A percentile compares a stretch with the other conserved stretches of the same genome.
Evolutionary conservation across 2,329 filamentous ascomycete genomes (phyloP).

Genomic region (Penicillium sp.): DNA sequence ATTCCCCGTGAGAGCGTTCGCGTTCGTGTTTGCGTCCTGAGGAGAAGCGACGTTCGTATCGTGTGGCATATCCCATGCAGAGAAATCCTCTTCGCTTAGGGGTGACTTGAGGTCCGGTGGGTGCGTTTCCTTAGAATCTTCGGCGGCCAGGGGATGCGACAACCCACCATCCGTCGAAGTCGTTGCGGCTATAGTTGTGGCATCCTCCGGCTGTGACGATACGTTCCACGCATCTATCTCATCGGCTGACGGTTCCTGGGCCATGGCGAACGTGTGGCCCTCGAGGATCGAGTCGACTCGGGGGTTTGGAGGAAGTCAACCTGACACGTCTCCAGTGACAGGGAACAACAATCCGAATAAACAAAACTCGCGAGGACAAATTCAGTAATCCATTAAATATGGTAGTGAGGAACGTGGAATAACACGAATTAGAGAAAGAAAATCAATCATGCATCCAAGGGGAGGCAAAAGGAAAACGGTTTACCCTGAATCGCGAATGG

Average conservation of each 20-base stretch:
- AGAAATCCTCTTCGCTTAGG: slow-evolving; percentile 16
- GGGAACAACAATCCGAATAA: slow-evolving; percentile 24
- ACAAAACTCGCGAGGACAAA: slow-evolving; percentile 5
- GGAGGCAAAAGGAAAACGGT: slow-evolving; percentile 2
- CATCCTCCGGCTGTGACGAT: slow-evolving; percentile 49
- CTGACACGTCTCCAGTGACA: slow-evolving; percentile 31
- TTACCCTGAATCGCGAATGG: background rate
- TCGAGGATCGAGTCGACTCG: slow-evolving; percentile 11
- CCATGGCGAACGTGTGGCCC: slow-evolving; percentile 20
- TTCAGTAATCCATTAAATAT: slow-evolving; percentile 20
- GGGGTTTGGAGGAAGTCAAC: slow-evolving; percentile 17
- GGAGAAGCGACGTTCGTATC: slow-evolving; percentile 2
- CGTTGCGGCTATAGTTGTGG: slow-evolving; percentile 15
- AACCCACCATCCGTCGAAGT: slow-evolving; percentile 7
- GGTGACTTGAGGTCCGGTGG: slow-evolving; percentile 14
- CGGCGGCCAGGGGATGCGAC: slow-evolving; percentile 16
- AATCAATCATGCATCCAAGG: slow-evolving; percentile 5
- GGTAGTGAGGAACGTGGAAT: slow-evolving; percentile 1
- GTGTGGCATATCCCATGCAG: slow-evolving; percentile 20
- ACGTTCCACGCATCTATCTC: slow-evolving; percentile 53
- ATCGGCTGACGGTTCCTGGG: slow-evolving; percentile 13
- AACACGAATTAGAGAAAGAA: slow-evolving; percentile 11
- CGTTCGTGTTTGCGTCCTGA: background rate
- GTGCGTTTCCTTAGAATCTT: slow-evolving; percentile 10
- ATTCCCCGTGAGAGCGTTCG: background rate